Conservation (phyloP, 1,284 basidiomycete species). For the Agroathelia rolfsii region DNA sequence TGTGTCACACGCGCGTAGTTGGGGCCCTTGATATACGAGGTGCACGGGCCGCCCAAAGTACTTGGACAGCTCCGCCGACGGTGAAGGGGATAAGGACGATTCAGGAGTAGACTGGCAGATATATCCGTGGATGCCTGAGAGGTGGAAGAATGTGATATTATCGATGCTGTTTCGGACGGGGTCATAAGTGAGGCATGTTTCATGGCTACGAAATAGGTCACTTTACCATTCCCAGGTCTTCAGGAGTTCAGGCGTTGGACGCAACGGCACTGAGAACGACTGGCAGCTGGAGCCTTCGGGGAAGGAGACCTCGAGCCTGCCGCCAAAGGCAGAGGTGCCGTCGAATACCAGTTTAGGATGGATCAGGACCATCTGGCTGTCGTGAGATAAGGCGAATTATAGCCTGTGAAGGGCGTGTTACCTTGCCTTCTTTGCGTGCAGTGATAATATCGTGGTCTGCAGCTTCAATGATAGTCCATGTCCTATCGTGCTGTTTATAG, state of each 20-base stretch:
- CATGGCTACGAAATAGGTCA: conserved; percentile 7
- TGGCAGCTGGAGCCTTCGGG: conserved; percentile 46
- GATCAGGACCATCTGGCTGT: conserved; percentile 53
- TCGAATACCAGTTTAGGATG: conserved; percentile 42
- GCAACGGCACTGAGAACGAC: conserved; percentile 46
- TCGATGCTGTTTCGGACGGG: conserved; percentile 33
- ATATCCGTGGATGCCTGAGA: conserved; percentile 48
- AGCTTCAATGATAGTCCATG: conserved; percentile 57
- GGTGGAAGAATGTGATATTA: conserved; percentile 40
- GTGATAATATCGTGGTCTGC: conserved; percentile 46
- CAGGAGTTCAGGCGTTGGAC: conserved; percentile 38
- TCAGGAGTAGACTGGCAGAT: conserved; percentile 39
- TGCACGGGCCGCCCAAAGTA: conserved; percentile 53
- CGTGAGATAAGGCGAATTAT: background rate
- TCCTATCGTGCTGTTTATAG: conserved; percentile 49
- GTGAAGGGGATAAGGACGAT: conserved; percentile 22
- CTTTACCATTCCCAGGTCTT: conserved; percentile 43
- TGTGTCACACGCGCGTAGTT: conserved; percentile 37
- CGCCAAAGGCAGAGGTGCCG: conserved; percentile 31
- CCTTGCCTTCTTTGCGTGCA: conserved; percentile 53
- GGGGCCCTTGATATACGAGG: conserved; percentile 57
- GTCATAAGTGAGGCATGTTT: background rate
- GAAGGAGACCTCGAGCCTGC: conserved; percentile 44
- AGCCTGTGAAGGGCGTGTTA: conserved; percentile 16
- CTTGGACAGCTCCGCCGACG: conserved; percentile 43